Evolutionary conservation across 768 basidiomycete genomes (phyloP).

Genomic region (Cystobasidium tubakii): DNA sequence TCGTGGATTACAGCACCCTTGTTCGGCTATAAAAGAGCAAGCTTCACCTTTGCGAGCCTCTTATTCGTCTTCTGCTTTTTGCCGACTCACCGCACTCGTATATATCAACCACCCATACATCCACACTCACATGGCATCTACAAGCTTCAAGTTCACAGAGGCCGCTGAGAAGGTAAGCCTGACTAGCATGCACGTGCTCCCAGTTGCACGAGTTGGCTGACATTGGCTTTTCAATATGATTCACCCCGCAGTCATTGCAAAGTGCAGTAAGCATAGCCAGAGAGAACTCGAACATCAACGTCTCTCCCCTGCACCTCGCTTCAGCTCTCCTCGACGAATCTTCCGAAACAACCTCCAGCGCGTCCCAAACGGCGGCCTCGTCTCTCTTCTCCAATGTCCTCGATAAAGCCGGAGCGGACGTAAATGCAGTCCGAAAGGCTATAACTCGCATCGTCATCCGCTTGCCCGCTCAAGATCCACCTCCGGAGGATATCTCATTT

Average conservation of each 20-base stretch:
- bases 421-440: conserved; percentile 60
- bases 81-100: neutral
- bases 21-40: neutral
- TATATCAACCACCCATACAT: neutral
- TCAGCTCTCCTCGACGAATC: conserved; percentile 66
- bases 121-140: conserved; percentile 8
- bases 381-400: conserved; percentile 73
- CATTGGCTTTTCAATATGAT: neutral
- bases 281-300: conserved; percentile 35
- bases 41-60: neutral
- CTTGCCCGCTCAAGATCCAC: conserved; percentile 73
- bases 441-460: conserved; percentile 73
- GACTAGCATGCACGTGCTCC: neutral
- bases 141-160: conserved; percentile 36
- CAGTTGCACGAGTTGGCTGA: neutral
- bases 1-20: neutral
- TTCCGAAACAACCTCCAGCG: conserved; percentile 42
- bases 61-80: neutral
- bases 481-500: conserved; percentile 72
- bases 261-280: conserved; percentile 14
- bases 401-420: conserved; percentile 76
- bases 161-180: conserved; percentile 26
- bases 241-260: conserved; percentile 6
- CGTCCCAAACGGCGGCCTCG: conserved; percentile 47
- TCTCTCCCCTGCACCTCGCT: conserved; percentile 68